Base-by-base conservation (phyloP, 2,329 filamentous ascomycete genomes). In the Teratosphaeria viscida region DNA sequence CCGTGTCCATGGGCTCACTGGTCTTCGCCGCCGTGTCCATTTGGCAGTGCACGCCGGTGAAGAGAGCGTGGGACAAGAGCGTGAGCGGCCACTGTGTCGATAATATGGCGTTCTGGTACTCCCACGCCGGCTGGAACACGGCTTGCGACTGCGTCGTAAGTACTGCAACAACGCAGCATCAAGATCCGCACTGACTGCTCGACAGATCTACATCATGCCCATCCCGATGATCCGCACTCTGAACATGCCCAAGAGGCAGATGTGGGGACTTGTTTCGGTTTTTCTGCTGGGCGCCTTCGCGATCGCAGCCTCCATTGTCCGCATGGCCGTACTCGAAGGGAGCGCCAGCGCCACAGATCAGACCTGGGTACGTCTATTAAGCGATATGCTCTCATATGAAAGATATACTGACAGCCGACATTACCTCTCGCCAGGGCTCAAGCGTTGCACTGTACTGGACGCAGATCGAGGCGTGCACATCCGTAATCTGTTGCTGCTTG, bases 41-140 rank as follows among this genome's bases (percentile, higher is more conserved):
- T 11, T 68, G 65, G 54, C 65, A 67, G 54, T 69, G 67, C 56
- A 39, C 57, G 37, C 67, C 67, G 16, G 59, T 68, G 16, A 39
- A 60, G 16, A 58, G 59, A 6, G 60, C 64, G 26, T 69, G 67
- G 67, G 59, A 66, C 52, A 56, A 52, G n/a, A 52, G 26, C 34
- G 47, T 64, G 3, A 29, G 12, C n/a, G 63, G 64, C 23, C n/a
- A 58, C 26, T 69, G 67, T 53, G 59, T 62, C 16, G 56, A 63
- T 54, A 65, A 62, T 56, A 61, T 57, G 23, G 61, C 57, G 3
- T 69, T 69, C 57, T 69, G 66, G 63, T 69, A 65, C 54, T 63
- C 66, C 8, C 66, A 71, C 57, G 66, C 64, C 5, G 62, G 62
- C 0, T 70, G 67, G 61, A 71, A 69, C 55, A 66, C 64, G 1